phyloP scores from a whole-genome alignment of 768 basidiomycete species.

The Boletales sp. region DNA sequence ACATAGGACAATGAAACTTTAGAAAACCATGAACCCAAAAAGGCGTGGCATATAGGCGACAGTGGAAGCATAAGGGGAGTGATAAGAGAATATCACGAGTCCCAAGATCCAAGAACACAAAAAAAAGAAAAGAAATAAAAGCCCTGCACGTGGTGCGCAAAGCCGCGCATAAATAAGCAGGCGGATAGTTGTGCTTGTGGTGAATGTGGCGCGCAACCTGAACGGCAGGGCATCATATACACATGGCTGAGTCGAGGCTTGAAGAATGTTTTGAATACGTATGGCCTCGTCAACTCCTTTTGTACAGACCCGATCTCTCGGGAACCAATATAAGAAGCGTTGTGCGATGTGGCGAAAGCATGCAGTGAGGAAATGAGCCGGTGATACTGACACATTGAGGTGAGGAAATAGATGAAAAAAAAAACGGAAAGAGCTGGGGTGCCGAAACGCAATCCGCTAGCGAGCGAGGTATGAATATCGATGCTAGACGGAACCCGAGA shows the following conservation, averaged over 20 bases:
- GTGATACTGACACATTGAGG: constrained; percentile 43
- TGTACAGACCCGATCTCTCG: constrained; percentile 35
- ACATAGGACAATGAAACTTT: constrained; percentile 23
- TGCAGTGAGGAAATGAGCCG: constrained; percentile 35
- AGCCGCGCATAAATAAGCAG: constrained; percentile 34
- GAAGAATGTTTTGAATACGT: constrained; percentile 27
- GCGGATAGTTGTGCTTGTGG: constrained; percentile 18
- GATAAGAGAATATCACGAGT: constrained; percentile 26
- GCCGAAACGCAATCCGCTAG: constrained; percentile 25
- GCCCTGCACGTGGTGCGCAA: constrained; percentile 19
- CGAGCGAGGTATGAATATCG: constrained; percentile 49
- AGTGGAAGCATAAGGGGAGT: constrained; percentile 14
- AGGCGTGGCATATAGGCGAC: constrained; percentile 14
- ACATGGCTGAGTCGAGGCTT: constrained; percentile 30
- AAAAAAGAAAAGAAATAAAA: constrained; percentile 25
- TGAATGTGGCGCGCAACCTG: constrained; percentile 24
- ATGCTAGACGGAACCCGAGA: constrained; percentile 32
- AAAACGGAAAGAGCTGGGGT: constrained; percentile 20
- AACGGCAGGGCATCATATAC: constrained; percentile 26
- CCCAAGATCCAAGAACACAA: constrained; percentile 44
- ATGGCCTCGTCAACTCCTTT: constrained; percentile 35
- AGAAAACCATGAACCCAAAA: constrained; percentile 18
- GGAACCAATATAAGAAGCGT: constrained; percentile 32
- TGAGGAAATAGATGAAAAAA: constrained; percentile 24
- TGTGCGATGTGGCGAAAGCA: constrained; percentile 41